Evolutionary conservation across 2,329 filamentous ascomycete species (phyloP).

Genomic region (Fusarium papillatum): DNA sequence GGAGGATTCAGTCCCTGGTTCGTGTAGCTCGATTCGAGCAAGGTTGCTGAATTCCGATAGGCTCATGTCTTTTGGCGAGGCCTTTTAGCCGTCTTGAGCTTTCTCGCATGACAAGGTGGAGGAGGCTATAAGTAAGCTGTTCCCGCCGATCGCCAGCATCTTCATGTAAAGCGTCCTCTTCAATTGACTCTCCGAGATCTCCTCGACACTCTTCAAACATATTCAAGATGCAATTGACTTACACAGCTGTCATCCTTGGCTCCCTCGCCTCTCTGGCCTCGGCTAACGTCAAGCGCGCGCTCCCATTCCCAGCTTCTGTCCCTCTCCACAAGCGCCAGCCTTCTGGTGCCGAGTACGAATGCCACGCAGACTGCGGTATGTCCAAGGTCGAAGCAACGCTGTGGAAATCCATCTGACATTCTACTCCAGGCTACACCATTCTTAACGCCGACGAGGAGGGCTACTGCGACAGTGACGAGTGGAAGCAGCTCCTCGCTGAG

Average conservation of each 20-base stretch:
- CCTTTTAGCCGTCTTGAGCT: background rate
- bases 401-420: background rate
- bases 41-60: background rate
- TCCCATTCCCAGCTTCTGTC: constrained; percentile 47
- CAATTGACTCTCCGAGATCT: background rate
- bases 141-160: background rate
- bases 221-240: constrained; percentile 47
- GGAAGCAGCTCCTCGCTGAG: constrained; percentile 55
- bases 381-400: background rate
- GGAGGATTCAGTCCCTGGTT: background rate
- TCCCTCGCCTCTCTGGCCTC: constrained; percentile 44
- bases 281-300: constrained; percentile 31
- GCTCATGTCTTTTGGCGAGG: background rate
- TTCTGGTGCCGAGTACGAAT: constrained; percentile 55
- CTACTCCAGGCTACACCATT: constrained; percentile 46
- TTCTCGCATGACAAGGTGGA: constrained; percentile 4
- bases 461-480: constrained; percentile 52
- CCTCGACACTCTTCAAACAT: background rate
- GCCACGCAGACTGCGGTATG: constrained; percentile 65
- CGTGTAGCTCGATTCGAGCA: background rate
- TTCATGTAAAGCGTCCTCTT: background rate
- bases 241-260: constrained; percentile 44
- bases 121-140: constrained; percentile 40
- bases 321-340: constrained; percentile 59
- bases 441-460: constrained; percentile 38